Conservation (phyloP, 2,329 filamentous ascomycete species). For the Penicillium paneum region DNA sequence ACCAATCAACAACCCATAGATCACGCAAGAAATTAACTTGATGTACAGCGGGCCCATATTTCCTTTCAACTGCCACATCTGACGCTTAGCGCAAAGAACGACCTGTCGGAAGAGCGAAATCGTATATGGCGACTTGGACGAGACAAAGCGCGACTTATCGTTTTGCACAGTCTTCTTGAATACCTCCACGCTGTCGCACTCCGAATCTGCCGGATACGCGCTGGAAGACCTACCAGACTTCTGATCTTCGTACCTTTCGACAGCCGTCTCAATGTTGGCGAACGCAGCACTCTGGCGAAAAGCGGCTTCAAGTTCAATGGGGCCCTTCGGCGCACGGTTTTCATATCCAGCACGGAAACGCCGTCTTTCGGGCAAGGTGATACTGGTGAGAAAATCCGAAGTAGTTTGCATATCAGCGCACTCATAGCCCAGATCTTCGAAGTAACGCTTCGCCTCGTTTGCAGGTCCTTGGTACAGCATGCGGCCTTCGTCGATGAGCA, state of each 20-base stretch:
- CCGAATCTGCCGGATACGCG: constrained; percentile 46
- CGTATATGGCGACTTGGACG: constrained; percentile 68
- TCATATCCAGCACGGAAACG: constrained; percentile 62
- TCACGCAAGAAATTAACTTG: constrained; percentile 69
- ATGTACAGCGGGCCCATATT: constrained; percentile 68
- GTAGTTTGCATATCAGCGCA: constrained; percentile 61
- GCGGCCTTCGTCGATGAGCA: constrained; percentile 67
- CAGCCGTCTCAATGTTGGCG: constrained; percentile 55
- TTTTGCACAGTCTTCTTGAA: constrained; percentile 62
- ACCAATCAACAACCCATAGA: constrained; percentile 67
- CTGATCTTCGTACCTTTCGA: constrained; percentile 55
- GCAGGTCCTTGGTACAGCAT: constrained; percentile 61
- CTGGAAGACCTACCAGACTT: constrained; percentile 36
- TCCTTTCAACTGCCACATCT: constrained; percentile 71
- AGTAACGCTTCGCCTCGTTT: constrained; percentile 57
- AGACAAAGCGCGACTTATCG: constrained; percentile 51
- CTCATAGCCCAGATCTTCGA: constrained; percentile 60
- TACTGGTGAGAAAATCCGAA: constrained; percentile 68
- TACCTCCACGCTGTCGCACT: constrained; percentile 28
- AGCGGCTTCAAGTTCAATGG: constrained; percentile 63
- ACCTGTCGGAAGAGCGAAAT: constrained; percentile 70
- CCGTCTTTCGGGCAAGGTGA: constrained; percentile 67
- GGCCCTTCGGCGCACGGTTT: constrained; percentile 59
- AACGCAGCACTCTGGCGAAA: constrained; percentile 62
- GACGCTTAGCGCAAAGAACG: constrained; percentile 55